These are phyloP conservation scores for Porcisia deanei DNA, from an alignment of 208 protist species.

Conservation along the genomic window DNA sequence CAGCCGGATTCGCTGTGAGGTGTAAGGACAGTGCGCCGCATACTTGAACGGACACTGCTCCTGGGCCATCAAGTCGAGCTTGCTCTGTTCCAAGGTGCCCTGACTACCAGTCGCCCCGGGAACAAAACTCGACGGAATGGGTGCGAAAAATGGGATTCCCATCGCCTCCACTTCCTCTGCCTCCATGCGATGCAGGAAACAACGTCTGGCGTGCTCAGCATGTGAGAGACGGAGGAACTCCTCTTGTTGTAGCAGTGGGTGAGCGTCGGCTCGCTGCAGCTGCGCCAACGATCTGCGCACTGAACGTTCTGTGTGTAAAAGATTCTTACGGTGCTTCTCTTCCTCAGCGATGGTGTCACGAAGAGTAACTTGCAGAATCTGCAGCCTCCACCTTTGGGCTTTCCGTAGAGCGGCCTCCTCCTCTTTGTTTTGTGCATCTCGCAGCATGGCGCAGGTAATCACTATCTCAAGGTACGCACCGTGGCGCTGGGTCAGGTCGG, in stretches of 20 bases:
- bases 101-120: not conserved
- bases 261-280: conserved; percentile 24
- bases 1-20: conserved; percentile 17
- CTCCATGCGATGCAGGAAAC: conserved; percentile 46
- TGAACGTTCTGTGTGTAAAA: conserved; percentile 18
- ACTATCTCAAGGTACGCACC: conserved; percentile 10
- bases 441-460: conserved; percentile 11
- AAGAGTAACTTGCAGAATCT: conserved; percentile 23
- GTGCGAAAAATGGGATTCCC: conserved; percentile 30
- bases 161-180: conserved; percentile 35
- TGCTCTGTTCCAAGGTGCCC: conserved; percentile 6
- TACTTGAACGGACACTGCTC: conserved; percentile 44
- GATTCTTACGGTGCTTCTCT: not conserved
- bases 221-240: conserved; percentile 24
- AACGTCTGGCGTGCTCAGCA: conserved; percentile 39
- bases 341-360: conserved; percentile 21
- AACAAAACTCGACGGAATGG: conserved; percentile 4
- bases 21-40: conserved; percentile 48
- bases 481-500: conserved; percentile 8
- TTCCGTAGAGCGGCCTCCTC: not conserved
- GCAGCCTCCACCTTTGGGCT: conserved; percentile 26
- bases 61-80: conserved; percentile 43
- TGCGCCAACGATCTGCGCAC: conserved; percentile 28
- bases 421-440: not conserved
- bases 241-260: conserved; percentile 24